Base-by-base conservation (phyloP, 768 basidiomycete species). In the Tulasnella sp. region DNA sequence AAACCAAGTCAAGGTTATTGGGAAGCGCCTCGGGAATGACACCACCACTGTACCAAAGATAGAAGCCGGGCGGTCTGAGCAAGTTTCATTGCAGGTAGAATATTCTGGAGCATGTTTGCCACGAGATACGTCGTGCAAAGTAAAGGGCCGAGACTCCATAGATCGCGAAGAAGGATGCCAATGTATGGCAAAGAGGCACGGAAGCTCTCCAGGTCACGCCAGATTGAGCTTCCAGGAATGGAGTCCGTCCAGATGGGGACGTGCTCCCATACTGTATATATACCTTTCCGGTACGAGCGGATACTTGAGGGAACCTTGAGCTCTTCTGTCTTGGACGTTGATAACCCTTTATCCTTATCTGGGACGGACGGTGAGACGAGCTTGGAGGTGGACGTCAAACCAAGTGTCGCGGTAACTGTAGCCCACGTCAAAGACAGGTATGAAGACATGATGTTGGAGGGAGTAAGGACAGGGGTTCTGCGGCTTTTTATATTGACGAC, bases 181-280 rank as follows among this genome's bases (percentile, higher is more conserved):
- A 76, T 45, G 45, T 37, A 69, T 37, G 75, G 75, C 4, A 52
- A 31, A n/a, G 73, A 58, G 15, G 49, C 12, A 25, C 54, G 54
- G 36, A 74, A 54, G 31, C 39, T 38, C 36, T 37, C 73, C 19
- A 74, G 34, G 52, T 74, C 54, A 25, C 34, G 49, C 73, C 31
- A 54, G 36, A 74, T 29, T 5, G 45, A 49, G 36, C n/a, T 38
- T 19, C 29, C 45, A 39, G 67, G 75, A n/a, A 76, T 42, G 29
- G 42, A 76, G 67, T 76, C 75, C 14, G 69, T 54, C 75, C 75
- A 76, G 17, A 15, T 6, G 39, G 58, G 52, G 19, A 68, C 37
- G 22, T 76, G 64, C 36, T 22, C 67, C 75, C 75, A 76, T 34
- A 69, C 64, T 19, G 75, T 76, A 11, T 70, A 76, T 37, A 76